Conservation (phyloP, 2,329 filamentous ascomycete genomes). For the Scopulariopsis brevicaulis region DNA sequence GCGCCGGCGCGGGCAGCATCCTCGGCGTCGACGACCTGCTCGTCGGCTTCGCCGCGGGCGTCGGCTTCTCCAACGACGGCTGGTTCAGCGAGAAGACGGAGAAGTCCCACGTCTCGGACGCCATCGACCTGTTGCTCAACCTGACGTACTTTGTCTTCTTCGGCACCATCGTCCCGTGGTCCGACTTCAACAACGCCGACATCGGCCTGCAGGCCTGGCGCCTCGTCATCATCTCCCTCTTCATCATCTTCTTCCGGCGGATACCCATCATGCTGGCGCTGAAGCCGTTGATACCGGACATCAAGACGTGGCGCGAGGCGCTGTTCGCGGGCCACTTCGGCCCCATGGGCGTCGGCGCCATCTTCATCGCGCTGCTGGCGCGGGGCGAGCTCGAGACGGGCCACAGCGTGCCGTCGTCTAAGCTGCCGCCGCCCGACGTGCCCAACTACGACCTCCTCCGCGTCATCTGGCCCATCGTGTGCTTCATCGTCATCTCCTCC, state of each 20-base stretch:
- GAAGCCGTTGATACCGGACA: constrained; percentile 88
- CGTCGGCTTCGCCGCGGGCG: constrained; percentile 87
- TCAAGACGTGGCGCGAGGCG: constrained; percentile 97
- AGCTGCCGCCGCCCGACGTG: constrained; percentile 40
- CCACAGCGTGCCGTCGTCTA: constrained; percentile 59
- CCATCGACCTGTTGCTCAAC: constrained; percentile 94
- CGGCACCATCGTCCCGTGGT: constrained; percentile 94
- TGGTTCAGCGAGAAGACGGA: constrained; percentile 99
- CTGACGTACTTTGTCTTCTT: constrained; percentile 97
- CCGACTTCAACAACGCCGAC: constrained; percentile 66
- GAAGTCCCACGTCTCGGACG: constrained; percentile 97
- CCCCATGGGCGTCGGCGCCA: constrained; percentile 91
- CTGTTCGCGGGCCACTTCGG: constrained; percentile 96
- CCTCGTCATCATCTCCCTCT: constrained; percentile 81
- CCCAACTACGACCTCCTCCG: constrained; percentile 61
- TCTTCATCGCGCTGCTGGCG: constrained; percentile 89
- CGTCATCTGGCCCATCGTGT: constrained; percentile 90
- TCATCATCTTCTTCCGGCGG: constrained; percentile 91
- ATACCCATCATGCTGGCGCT: constrained; percentile 88
- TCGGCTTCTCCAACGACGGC: constrained; percentile 98
- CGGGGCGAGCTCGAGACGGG: constrained; percentile 80
- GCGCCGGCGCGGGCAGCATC: constrained; percentile 83
- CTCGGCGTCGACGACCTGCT: constrained; percentile 88
- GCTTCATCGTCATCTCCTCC: constrained; percentile 86
- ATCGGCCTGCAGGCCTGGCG: constrained; percentile 79